Conservation (phyloP, 306 rosid genomes). For the Quercus glauca region DNA sequence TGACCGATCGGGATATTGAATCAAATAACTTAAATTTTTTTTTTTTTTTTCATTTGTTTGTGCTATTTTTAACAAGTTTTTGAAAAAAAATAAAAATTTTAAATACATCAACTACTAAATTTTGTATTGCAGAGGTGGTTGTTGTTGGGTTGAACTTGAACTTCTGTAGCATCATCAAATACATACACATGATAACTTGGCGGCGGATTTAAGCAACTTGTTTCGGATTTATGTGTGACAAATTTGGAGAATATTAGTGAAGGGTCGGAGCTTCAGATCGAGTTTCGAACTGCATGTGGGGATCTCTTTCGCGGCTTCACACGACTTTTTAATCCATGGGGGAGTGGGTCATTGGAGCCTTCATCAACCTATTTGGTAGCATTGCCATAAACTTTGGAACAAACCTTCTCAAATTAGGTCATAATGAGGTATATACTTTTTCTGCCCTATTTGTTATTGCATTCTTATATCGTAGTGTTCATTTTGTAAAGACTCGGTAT, state of each 20-base stretch:
- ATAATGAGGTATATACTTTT: conserved; percentile 64
- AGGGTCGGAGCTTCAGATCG: conserved; percentile 9
- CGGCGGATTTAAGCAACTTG: neutral
- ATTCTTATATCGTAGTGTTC: neutral
- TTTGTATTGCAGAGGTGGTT: neutral
- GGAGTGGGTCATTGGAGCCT: conserved; percentile 98
- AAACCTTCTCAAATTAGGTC: conserved; percentile 95
- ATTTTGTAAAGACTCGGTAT: neutral
- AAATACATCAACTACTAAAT: neutral
- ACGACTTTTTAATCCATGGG: conserved; percentile 60
- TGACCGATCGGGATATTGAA: no score
- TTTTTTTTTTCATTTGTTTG: neutral
- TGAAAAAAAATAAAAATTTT: neutral
- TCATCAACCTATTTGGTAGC: conserved; percentile 95
- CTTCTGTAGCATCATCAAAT: conserved; percentile 10
- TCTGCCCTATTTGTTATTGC: neutral
- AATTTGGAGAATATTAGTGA: conserved; percentile 18
- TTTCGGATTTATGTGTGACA: neutral
- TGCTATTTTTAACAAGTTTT: neutral
- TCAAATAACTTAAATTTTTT: no score
- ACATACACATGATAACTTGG: conserved; percentile 20
- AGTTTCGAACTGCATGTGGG: conserved; percentile 48
- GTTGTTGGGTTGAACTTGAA: neutral
- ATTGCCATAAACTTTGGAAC: conserved; percentile 95
- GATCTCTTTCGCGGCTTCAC: conserved; percentile 33